Evolutionary conservation across 192 early-diverging fungal species (phyloP).

Genomic region (Geranomyces michiganensis): DNA sequence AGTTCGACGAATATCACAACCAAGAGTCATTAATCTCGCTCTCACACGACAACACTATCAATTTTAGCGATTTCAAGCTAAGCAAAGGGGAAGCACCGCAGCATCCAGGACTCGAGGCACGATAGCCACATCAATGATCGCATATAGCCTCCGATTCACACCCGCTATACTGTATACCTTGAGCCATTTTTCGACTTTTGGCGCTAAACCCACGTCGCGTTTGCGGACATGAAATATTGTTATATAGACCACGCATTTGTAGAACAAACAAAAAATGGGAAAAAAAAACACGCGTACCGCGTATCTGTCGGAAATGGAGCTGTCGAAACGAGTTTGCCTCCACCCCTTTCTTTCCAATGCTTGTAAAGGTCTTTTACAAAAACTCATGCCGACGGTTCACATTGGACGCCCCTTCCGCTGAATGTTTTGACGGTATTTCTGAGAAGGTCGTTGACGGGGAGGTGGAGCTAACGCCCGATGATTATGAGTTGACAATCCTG

Average conservation of each 20-base stretch:
- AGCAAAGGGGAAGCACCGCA: not conserved
- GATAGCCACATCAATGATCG: too few species aligned
- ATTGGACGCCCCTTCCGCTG: not conserved
- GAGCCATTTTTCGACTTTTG: too few species aligned
- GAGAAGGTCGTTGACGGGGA: not conserved
- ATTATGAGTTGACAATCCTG: not conserved
- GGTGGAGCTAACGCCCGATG: not conserved
- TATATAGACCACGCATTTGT: too few species aligned
- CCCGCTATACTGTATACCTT: too few species aligned
- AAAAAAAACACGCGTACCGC: too few species aligned
- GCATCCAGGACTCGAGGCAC: too few species aligned
- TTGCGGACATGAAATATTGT: too few species aligned
- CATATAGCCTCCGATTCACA: too few species aligned
- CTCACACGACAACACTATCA: constrained; percentile 6
- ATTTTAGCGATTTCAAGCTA: not conserved
- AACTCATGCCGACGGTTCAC: constrained; percentile 3
- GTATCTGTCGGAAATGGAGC: too few species aligned
- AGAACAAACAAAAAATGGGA: too few species aligned
- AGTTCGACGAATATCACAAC: constrained; percentile 2
- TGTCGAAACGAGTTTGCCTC: too few species aligned
- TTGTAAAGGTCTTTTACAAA: constrained; percentile 7
- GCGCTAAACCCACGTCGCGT: too few species aligned
- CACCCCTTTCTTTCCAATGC: not conserved
- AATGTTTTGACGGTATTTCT: not conserved
- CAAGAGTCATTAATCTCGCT: constrained; percentile 9